These are phyloP conservation scores for Borovskyia barvae DNA, from an alignment of 208 protist species.

Conservation along the genomic window DNA sequence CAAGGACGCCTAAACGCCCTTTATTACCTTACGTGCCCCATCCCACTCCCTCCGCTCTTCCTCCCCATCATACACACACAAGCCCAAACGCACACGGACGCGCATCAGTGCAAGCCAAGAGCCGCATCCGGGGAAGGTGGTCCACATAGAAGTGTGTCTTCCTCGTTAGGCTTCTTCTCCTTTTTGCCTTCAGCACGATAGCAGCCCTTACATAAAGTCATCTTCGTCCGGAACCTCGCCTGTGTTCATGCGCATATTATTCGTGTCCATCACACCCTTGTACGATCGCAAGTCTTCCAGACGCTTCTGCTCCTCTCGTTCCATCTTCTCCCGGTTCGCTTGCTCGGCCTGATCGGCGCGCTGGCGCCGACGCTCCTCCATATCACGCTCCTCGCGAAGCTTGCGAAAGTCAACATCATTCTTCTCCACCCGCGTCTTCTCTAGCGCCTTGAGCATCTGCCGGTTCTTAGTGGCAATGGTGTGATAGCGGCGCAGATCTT, in stretches of 20 bases:
- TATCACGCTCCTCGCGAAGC: conserved; percentile 78
- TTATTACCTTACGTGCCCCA: no score
- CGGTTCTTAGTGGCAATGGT: conserved; percentile 85
- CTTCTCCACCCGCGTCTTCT: conserved; percentile 94
- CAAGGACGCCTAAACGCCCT: no score
- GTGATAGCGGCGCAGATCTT: conserved; percentile 74
- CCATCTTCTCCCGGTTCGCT: conserved; percentile 58
- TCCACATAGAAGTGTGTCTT: no score
- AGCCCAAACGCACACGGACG: no score
- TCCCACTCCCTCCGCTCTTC: no score
- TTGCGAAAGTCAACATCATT: conserved; percentile 80
- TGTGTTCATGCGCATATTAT: conserved; percentile 83
- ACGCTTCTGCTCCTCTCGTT: conserved; percentile 74
- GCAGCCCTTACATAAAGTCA: conserved; percentile 90
- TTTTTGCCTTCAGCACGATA: not conserved
- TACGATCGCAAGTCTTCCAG: conserved; percentile 80
- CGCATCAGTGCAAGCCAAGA: no score
- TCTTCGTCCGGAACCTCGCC: conserved; percentile 90
- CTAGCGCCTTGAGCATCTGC: conserved; percentile 87
- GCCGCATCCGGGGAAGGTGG: no score
- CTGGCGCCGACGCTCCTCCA: conserved; percentile 51
- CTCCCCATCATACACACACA: no score
- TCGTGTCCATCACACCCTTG: conserved; percentile 70
- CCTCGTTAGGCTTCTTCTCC: no score
- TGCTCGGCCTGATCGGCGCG: conserved; percentile 40